A percentile compares a stretch with the other conserved stretches of the same genome.
These are phyloP conservation scores for Fraxinus quadrangulata DNA, from an alignment of 257 asterid genomes.

Conservation along the genomic window DNA sequence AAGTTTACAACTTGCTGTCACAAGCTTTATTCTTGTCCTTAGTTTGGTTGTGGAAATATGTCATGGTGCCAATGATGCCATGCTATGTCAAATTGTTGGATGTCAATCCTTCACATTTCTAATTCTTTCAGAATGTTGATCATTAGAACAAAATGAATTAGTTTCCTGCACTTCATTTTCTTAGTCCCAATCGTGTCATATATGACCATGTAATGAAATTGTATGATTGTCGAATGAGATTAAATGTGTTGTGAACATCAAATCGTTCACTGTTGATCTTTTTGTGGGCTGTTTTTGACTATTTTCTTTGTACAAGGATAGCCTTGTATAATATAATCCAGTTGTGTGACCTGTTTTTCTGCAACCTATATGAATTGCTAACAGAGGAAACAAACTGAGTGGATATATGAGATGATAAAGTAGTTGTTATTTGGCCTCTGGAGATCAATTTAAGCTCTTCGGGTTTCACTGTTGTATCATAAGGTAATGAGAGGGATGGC, in stretches of 20 bases:
- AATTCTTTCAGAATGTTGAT: slow-evolving; percentile 13
- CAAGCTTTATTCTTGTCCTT: neutral
- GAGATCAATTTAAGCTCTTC: too few relatives aligned
- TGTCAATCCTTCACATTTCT: neutral
- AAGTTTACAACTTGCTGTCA: neutral
- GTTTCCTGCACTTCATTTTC: neutral
- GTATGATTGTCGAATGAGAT: slow-evolving; percentile 1
- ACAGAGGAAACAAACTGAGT: neutral
- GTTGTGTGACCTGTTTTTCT: neutral
- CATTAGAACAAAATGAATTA: slow-evolving; percentile 6
- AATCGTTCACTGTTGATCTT: too few relatives aligned
- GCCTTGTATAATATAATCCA: neutral
- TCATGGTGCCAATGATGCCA: slow-evolving; percentile 9
- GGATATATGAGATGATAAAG: neutral
- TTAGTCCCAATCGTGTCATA: slow-evolving; percentile 2
- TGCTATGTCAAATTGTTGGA: slow-evolving; percentile 9
- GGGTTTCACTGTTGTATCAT: too few relatives aligned
- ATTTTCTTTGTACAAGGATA: neutral
- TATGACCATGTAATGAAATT: neutral
- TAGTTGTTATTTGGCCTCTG: too few relatives aligned
- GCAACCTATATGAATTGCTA: neutral
- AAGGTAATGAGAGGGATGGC: neutral
- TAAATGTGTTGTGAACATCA: neutral
- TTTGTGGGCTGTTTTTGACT: neutral
- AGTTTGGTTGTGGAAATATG: neutral